phyloP scores from a whole-genome alignment of 2,329 filamentous ascomycete genomes.

The Furcasterigmium sp. region DNA sequence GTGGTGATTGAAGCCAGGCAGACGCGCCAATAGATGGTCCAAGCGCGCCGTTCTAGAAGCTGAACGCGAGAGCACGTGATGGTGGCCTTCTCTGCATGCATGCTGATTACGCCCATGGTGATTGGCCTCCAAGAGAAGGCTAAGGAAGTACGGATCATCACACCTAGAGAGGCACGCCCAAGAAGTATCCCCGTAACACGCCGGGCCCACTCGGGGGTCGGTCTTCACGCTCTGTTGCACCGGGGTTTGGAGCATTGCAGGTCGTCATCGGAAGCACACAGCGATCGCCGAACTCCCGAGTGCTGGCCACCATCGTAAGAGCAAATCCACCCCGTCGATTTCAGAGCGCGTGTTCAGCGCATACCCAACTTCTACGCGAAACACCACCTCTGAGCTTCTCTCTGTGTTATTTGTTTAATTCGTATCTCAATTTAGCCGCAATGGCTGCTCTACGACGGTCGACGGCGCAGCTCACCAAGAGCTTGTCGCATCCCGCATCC shows the following conservation, averaged over 20 bases:
- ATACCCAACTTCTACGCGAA: not conserved
- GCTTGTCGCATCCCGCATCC: conserved; percentile 12
- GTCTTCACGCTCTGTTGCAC: no score
- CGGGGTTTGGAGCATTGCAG: no score
- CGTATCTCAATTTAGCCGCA: conserved; percentile 4
- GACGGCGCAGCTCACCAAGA: conserved; percentile 28
- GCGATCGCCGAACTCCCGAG: not conserved
- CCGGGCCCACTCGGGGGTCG: no score
- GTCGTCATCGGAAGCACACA: not conserved
- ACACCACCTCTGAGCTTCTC: not conserved
- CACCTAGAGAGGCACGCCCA: accelerated
- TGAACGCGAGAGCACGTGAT: conserved; percentile 12
- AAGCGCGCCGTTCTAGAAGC: not conserved
- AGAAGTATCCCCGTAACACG: conserved; percentile 2
- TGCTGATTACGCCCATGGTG: conserved; percentile 5
- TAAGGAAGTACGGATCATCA: not conserved
- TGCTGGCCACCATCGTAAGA: not conserved
- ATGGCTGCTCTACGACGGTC: conserved; percentile 35
- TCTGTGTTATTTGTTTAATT: not conserved
- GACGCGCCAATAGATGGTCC: not conserved
- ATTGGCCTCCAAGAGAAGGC: not conserved
- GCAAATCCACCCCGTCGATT: no score
- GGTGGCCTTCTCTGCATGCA: no score
- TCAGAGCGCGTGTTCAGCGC: no score
- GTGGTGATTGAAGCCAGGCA: conserved; percentile 6